These are phyloP conservation scores for Galeopsis tetrahit DNA, from an alignment of 257 asterid species.

Conservation along the genomic window DNA sequence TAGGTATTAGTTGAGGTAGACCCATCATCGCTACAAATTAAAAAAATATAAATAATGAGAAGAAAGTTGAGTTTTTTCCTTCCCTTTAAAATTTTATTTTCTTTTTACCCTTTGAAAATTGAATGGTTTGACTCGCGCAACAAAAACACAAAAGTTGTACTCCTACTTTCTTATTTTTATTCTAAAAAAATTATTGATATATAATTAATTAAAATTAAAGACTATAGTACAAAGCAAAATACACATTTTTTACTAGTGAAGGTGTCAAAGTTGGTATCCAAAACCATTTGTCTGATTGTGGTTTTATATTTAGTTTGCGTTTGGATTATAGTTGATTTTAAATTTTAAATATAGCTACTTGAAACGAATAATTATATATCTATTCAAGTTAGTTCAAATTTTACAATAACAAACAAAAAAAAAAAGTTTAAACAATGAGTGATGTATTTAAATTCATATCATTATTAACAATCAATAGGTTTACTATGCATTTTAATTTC, in stretches of 20 bases:
- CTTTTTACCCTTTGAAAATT: background rate
- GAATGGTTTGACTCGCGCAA: background rate
- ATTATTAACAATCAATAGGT: too few species aligned
- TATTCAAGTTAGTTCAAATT: background rate
- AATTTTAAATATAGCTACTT: background rate
- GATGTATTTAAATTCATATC: too few species aligned
- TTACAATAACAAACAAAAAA: background rate
- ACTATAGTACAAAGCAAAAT: background rate
- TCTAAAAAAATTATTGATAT: background rate
- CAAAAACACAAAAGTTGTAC: conserved; percentile 2
- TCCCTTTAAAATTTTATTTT: background rate
- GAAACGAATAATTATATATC: background rate
- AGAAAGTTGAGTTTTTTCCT: background rate
- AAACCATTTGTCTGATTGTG: background rate
- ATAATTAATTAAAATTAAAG: background rate
- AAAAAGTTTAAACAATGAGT: background rate
- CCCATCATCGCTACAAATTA: conserved; percentile 9
- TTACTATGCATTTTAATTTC: too few species aligned
- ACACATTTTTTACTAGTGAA: background rate
- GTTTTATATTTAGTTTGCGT: background rate
- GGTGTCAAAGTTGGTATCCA: conserved; percentile 3
- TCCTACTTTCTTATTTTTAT: background rate
- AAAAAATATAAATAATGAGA: background rate
- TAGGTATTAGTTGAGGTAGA: conserved; percentile 9
- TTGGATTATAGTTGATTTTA: background rate